Percentiles rank a stretch among this genome's conserved stretches.
Evolutionary conservation across 1,139 yeast genomes (phyloP).

Genomic region (Scheffersomyces quercinus): DNA sequence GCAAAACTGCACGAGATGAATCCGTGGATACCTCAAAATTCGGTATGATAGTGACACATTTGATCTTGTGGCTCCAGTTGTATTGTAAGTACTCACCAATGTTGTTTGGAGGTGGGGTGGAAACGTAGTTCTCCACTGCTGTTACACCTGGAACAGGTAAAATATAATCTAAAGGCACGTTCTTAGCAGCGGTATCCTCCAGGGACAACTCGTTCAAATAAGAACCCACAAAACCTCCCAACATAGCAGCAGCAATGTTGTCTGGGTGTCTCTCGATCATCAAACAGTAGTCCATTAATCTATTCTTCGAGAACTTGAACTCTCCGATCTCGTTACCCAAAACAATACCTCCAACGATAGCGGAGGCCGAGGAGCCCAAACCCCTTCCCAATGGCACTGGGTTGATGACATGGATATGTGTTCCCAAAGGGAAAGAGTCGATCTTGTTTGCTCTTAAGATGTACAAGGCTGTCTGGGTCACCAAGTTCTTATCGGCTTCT

Average conservation of each 20-base stretch:
- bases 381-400: conserved; percentile 98
- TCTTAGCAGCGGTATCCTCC: conserved; percentile 69
- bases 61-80: conserved; percentile 77
- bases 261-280: conserved; percentile 99
- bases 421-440: conserved; percentile 76
- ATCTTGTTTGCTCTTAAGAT: conserved; percentile 82
- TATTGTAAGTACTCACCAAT: conserved; percentile 91
- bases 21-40: conserved; percentile 94
- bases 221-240: conserved; percentile 98
- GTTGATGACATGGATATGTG: conserved; percentile 77
- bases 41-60: conserved; percentile 90
- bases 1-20: conserved; percentile 84
- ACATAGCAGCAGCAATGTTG: conserved; percentile 97
- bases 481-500: conserved; percentile 72
- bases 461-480: conserved; percentile 90
- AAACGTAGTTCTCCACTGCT: conserved; percentile 52
- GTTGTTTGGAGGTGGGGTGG: conserved; percentile 65
- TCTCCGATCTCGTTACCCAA: conserved; percentile 83
- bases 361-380: conserved; percentile 97
- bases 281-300: conserved; percentile 90
- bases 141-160: conserved; percentile 68
- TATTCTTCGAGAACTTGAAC: conserved; percentile 67
- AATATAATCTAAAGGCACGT: conserved; percentile 81
- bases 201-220: conserved; percentile 78
- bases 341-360: conserved; percentile 96